Percentiles rank a stretch among this genome's conserved stretches.
Evolutionary conservation across 2,329 filamentous ascomycete species (phyloP).

Genomic region (Fusarium palustre): DNA sequence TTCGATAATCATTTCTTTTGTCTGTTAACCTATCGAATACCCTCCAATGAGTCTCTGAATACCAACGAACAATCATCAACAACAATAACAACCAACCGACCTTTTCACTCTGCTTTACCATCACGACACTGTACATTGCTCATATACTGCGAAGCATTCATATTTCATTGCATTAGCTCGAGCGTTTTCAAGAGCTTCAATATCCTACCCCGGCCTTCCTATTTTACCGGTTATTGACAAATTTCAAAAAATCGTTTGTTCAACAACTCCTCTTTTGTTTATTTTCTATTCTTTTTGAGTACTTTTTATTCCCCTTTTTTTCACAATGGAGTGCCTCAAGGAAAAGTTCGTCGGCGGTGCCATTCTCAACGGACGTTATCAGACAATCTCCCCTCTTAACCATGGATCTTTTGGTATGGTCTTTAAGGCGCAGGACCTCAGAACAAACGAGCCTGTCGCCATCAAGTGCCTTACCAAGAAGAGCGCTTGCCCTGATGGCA

Average conservation of each 20-base stretch:
- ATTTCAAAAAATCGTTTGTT: slow-evolving; percentile 47
- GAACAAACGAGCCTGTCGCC: slow-evolving; percentile 83
- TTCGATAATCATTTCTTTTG: slow-evolving; percentile 54
- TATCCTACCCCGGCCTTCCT: slow-evolving; percentile 22
- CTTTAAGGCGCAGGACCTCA: slow-evolving; percentile 86
- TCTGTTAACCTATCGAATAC: slow-evolving; percentile 52
- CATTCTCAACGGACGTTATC: slow-evolving; percentile 88
- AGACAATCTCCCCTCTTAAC: slow-evolving; percentile 93
- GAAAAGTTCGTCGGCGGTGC: slow-evolving; percentile 83
- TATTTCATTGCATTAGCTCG: slow-evolving; percentile 31
- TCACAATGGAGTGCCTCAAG: slow-evolving; percentile 83
- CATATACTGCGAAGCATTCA: slow-evolving; percentile 41
- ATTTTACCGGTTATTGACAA: slow-evolving; percentile 34
- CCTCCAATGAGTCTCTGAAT: slow-evolving; percentile 58
- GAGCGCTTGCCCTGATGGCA: slow-evolving; percentile 69
- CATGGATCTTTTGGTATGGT: slow-evolving; percentile 99
- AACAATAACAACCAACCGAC: slow-evolving; percentile 42
- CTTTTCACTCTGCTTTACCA: slow-evolving; percentile 42
- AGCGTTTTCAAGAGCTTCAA: slow-evolving; percentile 32
- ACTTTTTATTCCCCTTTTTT: slow-evolving; percentile 29
- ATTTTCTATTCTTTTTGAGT: slow-evolving; percentile 34
- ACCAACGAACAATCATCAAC: slow-evolving; percentile 44
- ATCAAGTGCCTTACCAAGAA: slow-evolving; percentile 97
- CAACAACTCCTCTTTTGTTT: slow-evolving; percentile 45
- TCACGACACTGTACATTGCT: slow-evolving; percentile 52